Conservation (phyloP, 2,329 filamentous ascomycete species). For the Parastagonospora avenae region DNA sequence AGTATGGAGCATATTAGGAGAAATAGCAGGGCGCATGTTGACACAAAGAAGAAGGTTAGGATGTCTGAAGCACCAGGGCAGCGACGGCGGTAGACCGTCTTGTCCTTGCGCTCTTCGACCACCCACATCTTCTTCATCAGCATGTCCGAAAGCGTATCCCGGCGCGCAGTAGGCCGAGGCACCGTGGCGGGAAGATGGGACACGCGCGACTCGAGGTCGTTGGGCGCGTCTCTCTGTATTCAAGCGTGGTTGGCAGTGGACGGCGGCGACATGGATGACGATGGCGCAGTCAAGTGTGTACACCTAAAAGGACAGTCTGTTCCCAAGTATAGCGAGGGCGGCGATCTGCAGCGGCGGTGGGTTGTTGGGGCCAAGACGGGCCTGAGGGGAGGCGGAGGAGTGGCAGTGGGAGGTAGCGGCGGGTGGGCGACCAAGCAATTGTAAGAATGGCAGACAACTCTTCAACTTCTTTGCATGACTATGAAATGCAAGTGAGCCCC, state of each 20-base stretch:
- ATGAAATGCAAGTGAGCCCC: conserved; percentile 1
- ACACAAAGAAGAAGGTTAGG: conserved; percentile 35
- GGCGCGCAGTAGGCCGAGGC: conserved; percentile 12
- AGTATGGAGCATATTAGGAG: conserved; percentile 39
- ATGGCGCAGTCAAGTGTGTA: background rate
- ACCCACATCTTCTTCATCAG: conserved; percentile 31
- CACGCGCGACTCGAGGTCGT: conserved; percentile 17
- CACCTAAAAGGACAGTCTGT: background rate
- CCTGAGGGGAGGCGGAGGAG: background rate
- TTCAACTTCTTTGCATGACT: conserved; percentile 1
- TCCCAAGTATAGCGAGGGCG: background rate
- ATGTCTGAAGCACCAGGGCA: conserved; percentile 28
- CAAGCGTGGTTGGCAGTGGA: conserved; percentile 5
- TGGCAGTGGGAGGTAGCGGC: background rate
- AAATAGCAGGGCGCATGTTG: conserved; percentile 35
- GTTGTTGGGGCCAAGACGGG: conserved; percentile 1
- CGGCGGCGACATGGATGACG: conserved; percentile 26
- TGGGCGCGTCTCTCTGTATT: conserved; percentile 17
- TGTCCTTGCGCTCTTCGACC: conserved; percentile 30
- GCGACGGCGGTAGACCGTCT: conserved; percentile 36
- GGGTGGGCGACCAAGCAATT: conserved; percentile 2
- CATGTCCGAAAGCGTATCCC: conserved; percentile 13
- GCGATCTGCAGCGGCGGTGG: background rate
- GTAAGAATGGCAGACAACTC: background rate
- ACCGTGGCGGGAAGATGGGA: conserved; percentile 13